Evolutionary conservation across 768 basidiomycete genomes (phyloP).

Genomic region (Trametes meyenii): DNA sequence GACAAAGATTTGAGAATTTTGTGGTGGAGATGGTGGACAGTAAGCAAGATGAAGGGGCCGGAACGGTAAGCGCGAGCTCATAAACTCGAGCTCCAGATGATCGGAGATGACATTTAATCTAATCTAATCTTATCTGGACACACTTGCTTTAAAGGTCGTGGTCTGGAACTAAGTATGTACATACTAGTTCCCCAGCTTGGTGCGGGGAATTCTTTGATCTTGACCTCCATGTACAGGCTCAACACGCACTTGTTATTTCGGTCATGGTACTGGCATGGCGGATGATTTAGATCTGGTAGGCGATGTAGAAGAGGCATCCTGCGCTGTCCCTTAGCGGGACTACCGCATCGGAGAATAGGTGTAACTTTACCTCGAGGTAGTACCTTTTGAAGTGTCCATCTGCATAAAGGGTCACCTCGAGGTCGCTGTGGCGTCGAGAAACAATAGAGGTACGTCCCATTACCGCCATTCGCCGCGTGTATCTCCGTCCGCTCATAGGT

Average conservation of each 20-base stretch:
- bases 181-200: neutral
- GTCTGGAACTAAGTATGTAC: too few species aligned
- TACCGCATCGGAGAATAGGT: neutral
- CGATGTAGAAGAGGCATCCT: too few species aligned
- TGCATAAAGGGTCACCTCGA: neutral
- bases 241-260: too few species aligned
- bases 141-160: too few species aligned
- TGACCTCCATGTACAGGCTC: too few species aligned
- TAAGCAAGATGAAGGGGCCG: neutral
- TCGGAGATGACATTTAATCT: constrained; percentile 7
- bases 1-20: too few species aligned
- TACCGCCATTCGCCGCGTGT: constrained; percentile 3
- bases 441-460: neutral
- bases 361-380: neutral
- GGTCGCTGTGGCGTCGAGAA: neutral
- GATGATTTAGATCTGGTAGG: too few species aligned
- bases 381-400: neutral
- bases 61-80: neutral
- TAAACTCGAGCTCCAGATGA: neutral
- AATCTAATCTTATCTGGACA: constrained; percentile 8
- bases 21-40: neutral
- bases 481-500: neutral
- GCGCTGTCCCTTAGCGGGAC: too few species aligned
- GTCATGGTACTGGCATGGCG: too few species aligned
- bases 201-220: too few species aligned